phyloP scores from a whole-genome alignment of 305 asterid genomes.

The Fraxinus nigra region DNA sequence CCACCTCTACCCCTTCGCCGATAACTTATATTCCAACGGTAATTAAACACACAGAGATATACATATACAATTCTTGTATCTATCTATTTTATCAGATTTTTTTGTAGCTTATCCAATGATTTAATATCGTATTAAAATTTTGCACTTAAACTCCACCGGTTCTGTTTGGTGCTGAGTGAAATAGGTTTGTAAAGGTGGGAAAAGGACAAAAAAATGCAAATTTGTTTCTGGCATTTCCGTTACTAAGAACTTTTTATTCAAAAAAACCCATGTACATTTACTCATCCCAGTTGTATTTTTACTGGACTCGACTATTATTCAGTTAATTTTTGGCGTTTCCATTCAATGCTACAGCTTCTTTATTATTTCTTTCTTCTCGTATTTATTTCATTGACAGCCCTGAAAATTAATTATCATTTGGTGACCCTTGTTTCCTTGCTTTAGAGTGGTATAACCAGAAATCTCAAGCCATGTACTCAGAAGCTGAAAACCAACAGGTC shows the following conservation, averaged over 20 bases:
- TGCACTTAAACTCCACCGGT: constrained; percentile 34
- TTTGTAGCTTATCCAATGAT: neutral
- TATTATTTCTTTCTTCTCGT: neutral
- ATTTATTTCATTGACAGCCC: constrained; percentile 19
- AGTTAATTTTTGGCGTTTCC: constrained; percentile 28
- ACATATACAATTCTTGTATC: neutral
- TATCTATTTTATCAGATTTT: neutral
- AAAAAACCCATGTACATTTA: neutral
- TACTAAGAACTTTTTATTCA: constrained; percentile 18
- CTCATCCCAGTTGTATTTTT: constrained; percentile 5
- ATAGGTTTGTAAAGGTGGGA: constrained; percentile 33
- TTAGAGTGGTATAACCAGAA: constrained; percentile 62
- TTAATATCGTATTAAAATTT: neutral
- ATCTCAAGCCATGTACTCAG: constrained; percentile 45
- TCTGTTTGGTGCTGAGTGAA: constrained; percentile 41
- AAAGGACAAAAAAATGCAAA: constrained; percentile 43
- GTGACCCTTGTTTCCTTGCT: neutral
- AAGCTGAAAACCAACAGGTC: constrained; percentile 32
- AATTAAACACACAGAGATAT: constrained; percentile 3
- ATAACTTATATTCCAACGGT: constrained; percentile 75
- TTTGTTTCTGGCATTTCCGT: constrained; percentile 35
- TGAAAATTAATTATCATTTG: constrained; percentile 16
- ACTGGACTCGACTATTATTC: constrained; percentile 17
- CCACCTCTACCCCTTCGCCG: constrained; percentile 60
- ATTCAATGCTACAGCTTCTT: constrained; percentile 8